Evolutionary conservation across 1,284 basidiomycete species (phyloP).

Genomic region (Marasmius tenuissimus): DNA sequence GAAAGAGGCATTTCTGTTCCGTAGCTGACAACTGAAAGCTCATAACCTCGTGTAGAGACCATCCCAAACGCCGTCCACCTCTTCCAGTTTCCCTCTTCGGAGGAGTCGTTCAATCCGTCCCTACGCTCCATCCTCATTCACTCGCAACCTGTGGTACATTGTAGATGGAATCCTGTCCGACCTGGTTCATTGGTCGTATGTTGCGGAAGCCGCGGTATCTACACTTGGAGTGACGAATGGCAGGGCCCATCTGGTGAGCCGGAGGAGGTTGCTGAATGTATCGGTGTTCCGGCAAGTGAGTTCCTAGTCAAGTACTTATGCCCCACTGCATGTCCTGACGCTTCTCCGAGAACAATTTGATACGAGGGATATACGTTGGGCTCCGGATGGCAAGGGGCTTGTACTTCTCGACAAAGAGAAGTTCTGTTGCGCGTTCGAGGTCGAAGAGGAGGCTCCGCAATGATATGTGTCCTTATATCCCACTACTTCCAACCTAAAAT

Average conservation of each 20-base stretch:
- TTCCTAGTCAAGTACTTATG: constrained; percentile 12
- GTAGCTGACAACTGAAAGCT: constrained; percentile 1
- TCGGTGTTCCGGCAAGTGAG: constrained; percentile 77
- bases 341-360: constrained; percentile 57
- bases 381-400: constrained; percentile 82
- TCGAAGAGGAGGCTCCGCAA: constrained; percentile 42
- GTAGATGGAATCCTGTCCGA: constrained; percentile 77
- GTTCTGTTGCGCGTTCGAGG: constrained; percentile 85
- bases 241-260: constrained; percentile 49
- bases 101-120: constrained; percentile 52
- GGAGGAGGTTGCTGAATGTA: constrained; percentile 80
- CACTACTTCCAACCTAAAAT: not conserved
- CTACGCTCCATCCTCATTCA: constrained; percentile 70
- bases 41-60: constrained; percentile 43
- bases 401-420: constrained; percentile 68
- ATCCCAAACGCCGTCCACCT: constrained; percentile 60
- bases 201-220: constrained; percentile 67
- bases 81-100: constrained; percentile 60
- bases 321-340: constrained; percentile 1
- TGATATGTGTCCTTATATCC: not conserved
- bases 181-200: constrained; percentile 69
- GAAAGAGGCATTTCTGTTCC: constrained; percentile 29
- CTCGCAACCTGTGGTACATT: constrained; percentile 54
- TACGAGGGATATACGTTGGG: constrained; percentile 68
- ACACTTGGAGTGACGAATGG: constrained; percentile 85